Evolutionary conservation across 768 basidiomycete species (phyloP), one percentile per base, ranked within the genome.

Genomic region (Hydnomerulius pinastri): DNA sequence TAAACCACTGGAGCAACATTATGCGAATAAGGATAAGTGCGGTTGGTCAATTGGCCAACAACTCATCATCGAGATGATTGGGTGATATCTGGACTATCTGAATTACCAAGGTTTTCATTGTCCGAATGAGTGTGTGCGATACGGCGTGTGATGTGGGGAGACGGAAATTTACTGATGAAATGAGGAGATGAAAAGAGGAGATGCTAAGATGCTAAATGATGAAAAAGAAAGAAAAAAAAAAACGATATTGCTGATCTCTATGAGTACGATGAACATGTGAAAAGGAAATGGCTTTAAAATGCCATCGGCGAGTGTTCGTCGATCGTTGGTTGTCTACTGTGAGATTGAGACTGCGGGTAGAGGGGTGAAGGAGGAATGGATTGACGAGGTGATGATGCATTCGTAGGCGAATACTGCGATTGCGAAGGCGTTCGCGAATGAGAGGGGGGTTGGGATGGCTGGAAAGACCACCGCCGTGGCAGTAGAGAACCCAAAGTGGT

Each of bases 401-500:
- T 56, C 18, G 57, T 64, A 6, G 61, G 50, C 3, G 66, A 70
- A 32, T 68, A 61, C 29, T 68, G 68, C 7, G 66, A 70, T 50
- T 69, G 66, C 29, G 67, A 68, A 46, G 50, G 56, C 6, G 62
- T 53, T 33, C 67, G 64, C 13, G 67, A 68, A 46, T 66, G 69
- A 3, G 63, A 61, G 28, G 49, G 57, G 17, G 50, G 43, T 20
- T 44, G 54, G 28, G 69, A 69, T 18, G 54, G 65, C 32, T 64
- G 69, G 13, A 68, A 48, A 17, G 69, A 72, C 67, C 61, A 69
- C 18, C 63, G 69, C 13, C 58, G 51, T 2, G 71, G 67, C 13
- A 72, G 46, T 10, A 71, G 58, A 4, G 67, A 67, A 28, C 69
- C 71, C 5, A 70, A 56, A 2, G 71, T 70, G 24, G 69, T 70